phyloP scores from a whole-genome alignment of 768 basidiomycete genomes.

The Tricholomella constricta region DNA sequence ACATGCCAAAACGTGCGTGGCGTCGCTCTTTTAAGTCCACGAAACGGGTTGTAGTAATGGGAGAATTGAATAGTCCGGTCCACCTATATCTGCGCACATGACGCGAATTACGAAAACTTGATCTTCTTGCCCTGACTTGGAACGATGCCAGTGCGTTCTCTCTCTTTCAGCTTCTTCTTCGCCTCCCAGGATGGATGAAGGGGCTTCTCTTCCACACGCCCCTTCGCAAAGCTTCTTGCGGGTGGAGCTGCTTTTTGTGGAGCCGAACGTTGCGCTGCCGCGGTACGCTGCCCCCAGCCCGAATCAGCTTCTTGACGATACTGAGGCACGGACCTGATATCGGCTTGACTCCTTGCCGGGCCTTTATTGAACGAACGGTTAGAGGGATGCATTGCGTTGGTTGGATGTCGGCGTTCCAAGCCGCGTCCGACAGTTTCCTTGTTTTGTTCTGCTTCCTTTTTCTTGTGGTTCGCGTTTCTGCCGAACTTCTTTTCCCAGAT shows the following conservation, averaged over 20 bases:
- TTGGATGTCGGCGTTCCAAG: conserved; percentile 3
- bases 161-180: conserved; percentile 78
- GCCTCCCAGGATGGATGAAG: conserved; percentile 98
- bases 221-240: conserved; percentile 5
- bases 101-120: conserved; percentile 44
- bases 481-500: conserved; percentile 99
- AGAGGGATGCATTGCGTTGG: not conserved
- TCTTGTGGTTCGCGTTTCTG: conserved; percentile 87
- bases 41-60: no score
- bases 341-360: not conserved
- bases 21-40: not conserved
- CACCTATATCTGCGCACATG: conserved; percentile 11
- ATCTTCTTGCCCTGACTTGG: conserved; percentile 87
- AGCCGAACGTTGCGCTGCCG: conserved; percentile 3
- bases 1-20: not conserved
- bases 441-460: conserved; percentile 47
- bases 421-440: conserved; percentile 1
- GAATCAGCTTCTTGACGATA: conserved; percentile 24
- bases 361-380: not conserved
- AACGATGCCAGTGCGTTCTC: conserved; percentile 58
- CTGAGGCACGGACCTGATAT: conserved; percentile 18
- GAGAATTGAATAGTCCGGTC: conserved; percentile 1
- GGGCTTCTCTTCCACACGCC: conserved; percentile 35
- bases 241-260: conserved; percentile 2
- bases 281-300: conserved; percentile 29